Evolutionary conservation across 2,329 filamentous ascomycete species (phyloP), one percentile per base, ranked within the genome.

Genomic region (Ceratocystis destructans): DNA sequence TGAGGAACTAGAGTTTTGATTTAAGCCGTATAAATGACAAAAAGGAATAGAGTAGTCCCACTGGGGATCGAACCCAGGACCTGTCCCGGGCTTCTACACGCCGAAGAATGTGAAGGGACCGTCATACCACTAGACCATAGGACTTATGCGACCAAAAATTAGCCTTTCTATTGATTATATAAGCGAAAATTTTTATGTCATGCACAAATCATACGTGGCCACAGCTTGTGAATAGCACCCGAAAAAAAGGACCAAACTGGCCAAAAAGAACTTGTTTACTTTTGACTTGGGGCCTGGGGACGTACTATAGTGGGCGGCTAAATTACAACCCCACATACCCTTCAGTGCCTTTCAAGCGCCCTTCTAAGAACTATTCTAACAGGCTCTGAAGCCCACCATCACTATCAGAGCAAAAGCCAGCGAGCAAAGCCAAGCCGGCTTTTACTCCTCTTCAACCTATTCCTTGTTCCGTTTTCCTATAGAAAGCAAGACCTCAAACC

Each of bases 1-100:
- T 61, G 88, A 92, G 72, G 86, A 89, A 77, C 76, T 88, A 75
- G 87, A 87, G 73, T 82, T 88, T 72, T 86, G 72, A 37, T 22
- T 6, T 41, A 1, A 41, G 10, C 37, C 53, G 6, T 22, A 46
- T 28, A 25, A 45, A 55, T n/a, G 20, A 12, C 6, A 48, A n/a
- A 45, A 37, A 44, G 8, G 17, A 53, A 57, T 8, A 5, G 3
- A 5, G 0, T 68, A 68, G 66, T 68, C 66, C 66, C 64, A 68
- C 66, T 68, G 64, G 66, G 66, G 66, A 68, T 68, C 66, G 66
- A 68, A 68, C 66, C 66, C 66, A 68, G 66, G 66, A 68, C 64
- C 66, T 66, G 57, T 68, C 66, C 66, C 66, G 66, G 17, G 31
- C 46, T 37, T 65, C 7, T 44, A 67, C 62, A 31, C 7, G 10